Conservation (phyloP, 2,329 filamentous ascomycete species). For the Aspergillus oerlinghausenensis region DNA sequence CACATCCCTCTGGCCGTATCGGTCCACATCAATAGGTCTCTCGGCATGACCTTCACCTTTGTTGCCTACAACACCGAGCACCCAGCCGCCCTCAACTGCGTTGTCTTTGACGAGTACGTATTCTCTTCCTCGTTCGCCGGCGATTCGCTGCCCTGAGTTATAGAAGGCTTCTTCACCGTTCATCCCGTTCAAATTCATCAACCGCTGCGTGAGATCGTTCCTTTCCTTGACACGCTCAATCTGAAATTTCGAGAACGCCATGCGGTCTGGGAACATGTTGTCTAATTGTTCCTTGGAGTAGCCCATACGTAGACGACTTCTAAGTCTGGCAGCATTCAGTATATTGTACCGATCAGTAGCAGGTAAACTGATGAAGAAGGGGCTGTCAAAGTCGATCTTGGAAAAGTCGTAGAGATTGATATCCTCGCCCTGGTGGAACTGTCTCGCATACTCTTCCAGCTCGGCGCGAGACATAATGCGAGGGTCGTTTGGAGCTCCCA, state of each 20-base stretch:
- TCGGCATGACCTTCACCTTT: slow-evolving; percentile 74
- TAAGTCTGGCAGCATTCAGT: slow-evolving; percentile 82
- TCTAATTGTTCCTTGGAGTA: slow-evolving; percentile 95
- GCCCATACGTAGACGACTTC: slow-evolving; percentile 89
- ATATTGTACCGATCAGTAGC: slow-evolving; percentile 94
- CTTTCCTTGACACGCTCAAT: slow-evolving; percentile 90
- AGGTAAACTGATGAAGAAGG: slow-evolving; percentile 90
- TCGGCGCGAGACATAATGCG: slow-evolving; percentile 95
- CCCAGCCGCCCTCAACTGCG: slow-evolving; percentile 92
- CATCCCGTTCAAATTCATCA: slow-evolving; percentile 95
- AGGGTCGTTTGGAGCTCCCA: slow-evolving; percentile 88
- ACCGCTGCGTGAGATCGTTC: slow-evolving; percentile 86
- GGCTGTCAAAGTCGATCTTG: slow-evolving; percentile 95
- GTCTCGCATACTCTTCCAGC: slow-evolving; percentile 84
- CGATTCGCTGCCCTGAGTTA: slow-evolving; percentile 51
- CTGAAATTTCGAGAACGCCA: slow-evolving; percentile 95
- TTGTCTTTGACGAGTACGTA: slow-evolving; percentile 97
- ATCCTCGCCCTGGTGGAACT: slow-evolving; percentile 89
- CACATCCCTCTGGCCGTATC: slow-evolving; percentile 44
- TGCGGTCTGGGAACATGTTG: slow-evolving; percentile 92
- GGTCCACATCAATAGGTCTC: slow-evolving; percentile 90
- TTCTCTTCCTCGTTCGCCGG: slow-evolving; percentile 79
- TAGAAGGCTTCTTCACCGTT: slow-evolving; percentile 68
- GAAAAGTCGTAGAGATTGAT: slow-evolving; percentile 89
- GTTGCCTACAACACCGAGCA: slow-evolving; percentile 84